Conservation (phyloP, 768 basidiomycete genomes). For the Tricholoma saponaceum region DNA sequence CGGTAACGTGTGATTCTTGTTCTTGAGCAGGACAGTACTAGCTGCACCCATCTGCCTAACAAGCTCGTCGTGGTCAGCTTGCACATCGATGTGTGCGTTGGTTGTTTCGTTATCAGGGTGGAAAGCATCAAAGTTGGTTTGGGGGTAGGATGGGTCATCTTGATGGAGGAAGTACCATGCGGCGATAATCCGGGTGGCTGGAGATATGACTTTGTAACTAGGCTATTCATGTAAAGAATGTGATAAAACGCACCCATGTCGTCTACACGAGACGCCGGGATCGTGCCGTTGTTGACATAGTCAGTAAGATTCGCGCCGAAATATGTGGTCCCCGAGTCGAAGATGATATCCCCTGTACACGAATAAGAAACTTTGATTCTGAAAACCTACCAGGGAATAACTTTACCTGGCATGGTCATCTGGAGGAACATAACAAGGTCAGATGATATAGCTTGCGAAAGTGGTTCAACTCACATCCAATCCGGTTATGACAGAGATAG, state of each 20-base stretch:
- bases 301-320: slow-evolving; percentile 67
- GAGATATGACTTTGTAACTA: neutral
- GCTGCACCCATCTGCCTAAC: slow-evolving; percentile 74
- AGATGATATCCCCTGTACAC: slow-evolving; percentile 36
- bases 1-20: slow-evolving; percentile 52
- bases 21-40: slow-evolving; percentile 75
- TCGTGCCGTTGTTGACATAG: slow-evolving; percentile 68
- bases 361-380: neutral
- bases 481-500: slow-evolving; percentile 54
- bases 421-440: slow-evolving; percentile 17
- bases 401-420: slow-evolving; percentile 72
- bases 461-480: slow-evolving; percentile 49
- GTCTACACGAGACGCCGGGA: slow-evolving; percentile 59
- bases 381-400: slow-evolving; percentile 26
- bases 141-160: slow-evolving; percentile 58
- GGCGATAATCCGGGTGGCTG: slow-evolving; percentile 73
- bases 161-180: slow-evolving; percentile 66
- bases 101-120: slow-evolving; percentile 41
- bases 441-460: neutral
- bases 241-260: slow-evolving; percentile 60
- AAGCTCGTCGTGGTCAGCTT: slow-evolving; percentile 60
- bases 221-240: slow-evolving; percentile 14
- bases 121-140: slow-evolving; percentile 71
- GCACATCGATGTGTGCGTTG: slow-evolving; percentile 64
- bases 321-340: slow-evolving; percentile 47